Percentiles rank a stretch among this genome's conserved stretches.
These are phyloP conservation scores for Solanum megistacrolobum DNA, from an alignment of 257 asterid species.

Conservation along the genomic window DNA sequence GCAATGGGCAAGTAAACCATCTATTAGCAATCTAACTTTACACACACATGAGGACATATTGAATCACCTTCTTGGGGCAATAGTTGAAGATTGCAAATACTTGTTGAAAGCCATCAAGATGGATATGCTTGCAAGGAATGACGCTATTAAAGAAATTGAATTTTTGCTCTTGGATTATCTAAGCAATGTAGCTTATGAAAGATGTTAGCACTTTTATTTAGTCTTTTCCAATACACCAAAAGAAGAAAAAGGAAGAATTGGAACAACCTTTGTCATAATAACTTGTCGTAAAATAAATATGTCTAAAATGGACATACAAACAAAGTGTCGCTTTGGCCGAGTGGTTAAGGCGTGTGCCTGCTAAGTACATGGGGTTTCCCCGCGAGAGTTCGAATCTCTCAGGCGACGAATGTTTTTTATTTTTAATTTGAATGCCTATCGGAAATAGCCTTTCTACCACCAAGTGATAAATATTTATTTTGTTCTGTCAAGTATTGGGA, in stretches of 20 bases:
- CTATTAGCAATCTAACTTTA: neutral
- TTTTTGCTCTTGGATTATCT: neutral
- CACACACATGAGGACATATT: neutral
- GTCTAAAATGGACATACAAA: too few relatives aligned
- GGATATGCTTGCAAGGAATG: neutral
- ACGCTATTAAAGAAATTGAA: neutral
- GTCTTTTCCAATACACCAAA: neutral
- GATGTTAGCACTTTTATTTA: neutral
- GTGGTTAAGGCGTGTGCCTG: constrained; percentile 75
- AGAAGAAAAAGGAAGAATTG: too few relatives aligned
- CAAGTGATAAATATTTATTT: too few relatives aligned
- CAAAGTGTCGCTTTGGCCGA: constrained; percentile 60
- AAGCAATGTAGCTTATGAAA: neutral
- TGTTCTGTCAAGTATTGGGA: too few relatives aligned
- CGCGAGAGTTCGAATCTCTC: constrained; percentile 99
- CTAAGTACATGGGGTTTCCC: constrained; percentile 71
- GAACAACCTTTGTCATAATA: too few relatives aligned
- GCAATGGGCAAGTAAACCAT: neutral
- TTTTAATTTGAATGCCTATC: too few relatives aligned
- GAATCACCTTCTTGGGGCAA: neutral
- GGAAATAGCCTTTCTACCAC: too few relatives aligned
- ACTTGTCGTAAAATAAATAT: too few relatives aligned
- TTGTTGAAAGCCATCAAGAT: neutral
- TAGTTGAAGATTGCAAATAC: neutral
- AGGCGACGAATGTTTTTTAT: constrained; percentile 55